These are phyloP conservation scores for Calonectria multiphialidica DNA, from an alignment of 2,329 filamentous ascomycete species.

Conservation along the genomic window DNA sequence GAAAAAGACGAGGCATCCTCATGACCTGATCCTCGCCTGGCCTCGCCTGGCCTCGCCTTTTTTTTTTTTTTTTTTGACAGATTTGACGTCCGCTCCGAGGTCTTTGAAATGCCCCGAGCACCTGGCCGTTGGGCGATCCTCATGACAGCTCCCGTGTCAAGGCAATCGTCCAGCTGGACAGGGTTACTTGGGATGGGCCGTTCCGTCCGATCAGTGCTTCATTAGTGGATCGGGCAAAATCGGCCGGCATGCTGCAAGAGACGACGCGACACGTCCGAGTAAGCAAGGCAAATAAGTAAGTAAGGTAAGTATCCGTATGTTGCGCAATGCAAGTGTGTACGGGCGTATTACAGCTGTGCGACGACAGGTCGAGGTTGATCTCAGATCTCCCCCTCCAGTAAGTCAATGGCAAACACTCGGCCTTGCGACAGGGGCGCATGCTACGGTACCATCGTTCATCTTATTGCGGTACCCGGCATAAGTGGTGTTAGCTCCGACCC, in stretches of 20 bases:
- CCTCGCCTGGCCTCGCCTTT: background rate
- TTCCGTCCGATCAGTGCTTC: slow-evolving; percentile 5
- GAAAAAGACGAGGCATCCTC: background rate
- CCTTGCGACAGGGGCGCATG: background rate
- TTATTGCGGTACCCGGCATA: too few species aligned
- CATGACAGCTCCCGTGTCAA: slow-evolving; percentile 1
- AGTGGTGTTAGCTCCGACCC: too few species aligned
- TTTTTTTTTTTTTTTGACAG: background rate
- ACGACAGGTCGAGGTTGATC: background rate
- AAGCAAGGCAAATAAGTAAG: background rate
- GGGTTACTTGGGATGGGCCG: slow-evolving; percentile 3
- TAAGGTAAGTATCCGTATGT: background rate
- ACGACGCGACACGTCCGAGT: background rate
- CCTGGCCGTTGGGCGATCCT: slow-evolving; percentile 27
- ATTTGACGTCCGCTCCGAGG: background rate
- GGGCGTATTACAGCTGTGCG: background rate
- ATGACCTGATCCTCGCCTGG: background rate
- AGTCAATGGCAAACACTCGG: background rate
- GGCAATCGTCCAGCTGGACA: background rate
- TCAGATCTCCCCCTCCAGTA: background rate
- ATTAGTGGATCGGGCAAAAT: slow-evolving; percentile 3
- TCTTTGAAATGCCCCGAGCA: slow-evolving; percentile 22
- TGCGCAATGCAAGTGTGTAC: background rate
- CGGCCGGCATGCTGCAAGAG: background rate
- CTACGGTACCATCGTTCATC: slow-evolving; percentile 1